Conservation (phyloP, 2,329 filamentous ascomycete species). For the Meredithiella fracta region DNA sequence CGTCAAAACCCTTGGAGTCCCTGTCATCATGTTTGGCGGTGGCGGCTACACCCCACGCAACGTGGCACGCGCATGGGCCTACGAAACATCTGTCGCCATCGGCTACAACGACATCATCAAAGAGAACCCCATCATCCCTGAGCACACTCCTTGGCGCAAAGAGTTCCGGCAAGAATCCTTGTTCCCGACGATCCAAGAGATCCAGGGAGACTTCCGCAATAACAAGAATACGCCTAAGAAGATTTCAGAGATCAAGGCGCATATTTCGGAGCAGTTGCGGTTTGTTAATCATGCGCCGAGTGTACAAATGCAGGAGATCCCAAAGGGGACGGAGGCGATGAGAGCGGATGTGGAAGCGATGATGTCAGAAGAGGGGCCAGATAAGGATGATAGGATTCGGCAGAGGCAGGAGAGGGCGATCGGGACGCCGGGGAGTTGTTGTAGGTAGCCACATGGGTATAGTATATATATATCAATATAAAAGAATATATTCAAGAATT, state of each 20-base stretch:
- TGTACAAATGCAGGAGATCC: constrained; percentile 68
- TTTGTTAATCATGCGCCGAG: constrained; percentile 77
- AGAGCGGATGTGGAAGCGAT: constrained; percentile 53
- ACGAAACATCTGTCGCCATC: constrained; percentile 85
- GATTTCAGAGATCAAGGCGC: constrained; percentile 56
- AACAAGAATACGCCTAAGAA: constrained; percentile 70
- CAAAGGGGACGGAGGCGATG: constrained; percentile 54
- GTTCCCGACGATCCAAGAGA: constrained; percentile 69
- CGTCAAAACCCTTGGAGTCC: constrained; percentile 64
- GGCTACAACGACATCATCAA: constrained; percentile 51
- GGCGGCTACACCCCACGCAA: constrained; percentile 95
- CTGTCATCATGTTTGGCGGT: constrained; percentile 79
- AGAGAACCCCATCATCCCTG: constrained; percentile 49
- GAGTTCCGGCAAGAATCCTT: constrained; percentile 80
- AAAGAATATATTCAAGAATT: not conserved
- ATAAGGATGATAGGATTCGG: constrained; percentile 37
- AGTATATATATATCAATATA: not conserved
- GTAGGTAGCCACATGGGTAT: not conserved
- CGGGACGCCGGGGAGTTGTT: constrained; percentile 36
- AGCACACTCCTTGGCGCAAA: constrained; percentile 67
- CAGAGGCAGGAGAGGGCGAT: constrained; percentile 39
- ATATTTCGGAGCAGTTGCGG: constrained; percentile 68
- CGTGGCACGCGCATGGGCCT: constrained; percentile 89
- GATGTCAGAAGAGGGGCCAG: constrained; percentile 47
- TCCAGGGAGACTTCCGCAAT: constrained; percentile 47